A percentile compares a stretch with the other conserved stretches of the same genome.
phyloP scores from a whole-genome alignment of 768 basidiomycete genomes.

The Hygrophorus pudorinus region DNA sequence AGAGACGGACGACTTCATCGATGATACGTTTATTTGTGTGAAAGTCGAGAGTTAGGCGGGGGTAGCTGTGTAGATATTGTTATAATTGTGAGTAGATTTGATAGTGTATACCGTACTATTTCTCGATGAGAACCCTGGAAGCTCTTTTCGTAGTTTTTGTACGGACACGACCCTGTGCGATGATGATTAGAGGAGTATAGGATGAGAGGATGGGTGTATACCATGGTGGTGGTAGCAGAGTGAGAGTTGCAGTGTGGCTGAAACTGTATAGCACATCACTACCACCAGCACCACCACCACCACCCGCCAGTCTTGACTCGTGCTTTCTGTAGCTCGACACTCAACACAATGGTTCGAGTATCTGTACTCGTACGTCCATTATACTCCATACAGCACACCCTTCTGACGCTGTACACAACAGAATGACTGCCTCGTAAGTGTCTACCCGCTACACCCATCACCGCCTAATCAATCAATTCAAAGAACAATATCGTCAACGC shows the following conservation, averaged over 20 bases:
- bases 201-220: constrained; percentile 16
- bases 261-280: constrained; percentile 27
- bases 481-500: constrained; percentile 99
- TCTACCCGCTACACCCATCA: constrained; percentile 1
- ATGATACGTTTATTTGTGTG: constrained; percentile 99
- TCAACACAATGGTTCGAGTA: constrained; percentile 80
- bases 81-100: neutral
- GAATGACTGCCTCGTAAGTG: constrained; percentile 37
- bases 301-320: constrained; percentile 53
- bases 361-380: constrained; percentile 79
- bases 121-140: constrained; percentile 97
- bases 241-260: constrained; percentile 34
- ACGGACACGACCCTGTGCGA: constrained; percentile 87
- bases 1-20: constrained; percentile 75
- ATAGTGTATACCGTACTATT: constrained; percentile 60
- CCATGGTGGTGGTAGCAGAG: constrained; percentile 39
- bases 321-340: constrained; percentile 76
- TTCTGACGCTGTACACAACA: too few relatives aligned
- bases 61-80: constrained; percentile 54
- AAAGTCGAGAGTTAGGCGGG: constrained; percentile 97
- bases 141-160: constrained; percentile 99
- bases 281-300: neutral
- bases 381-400: too few relatives aligned
- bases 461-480: constrained; percentile 6
- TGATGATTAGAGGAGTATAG: constrained; percentile 7